Base-by-base conservation (phyloP, 2,329 filamentous ascomycete genomes). In the Cercospora janseana region DNA sequence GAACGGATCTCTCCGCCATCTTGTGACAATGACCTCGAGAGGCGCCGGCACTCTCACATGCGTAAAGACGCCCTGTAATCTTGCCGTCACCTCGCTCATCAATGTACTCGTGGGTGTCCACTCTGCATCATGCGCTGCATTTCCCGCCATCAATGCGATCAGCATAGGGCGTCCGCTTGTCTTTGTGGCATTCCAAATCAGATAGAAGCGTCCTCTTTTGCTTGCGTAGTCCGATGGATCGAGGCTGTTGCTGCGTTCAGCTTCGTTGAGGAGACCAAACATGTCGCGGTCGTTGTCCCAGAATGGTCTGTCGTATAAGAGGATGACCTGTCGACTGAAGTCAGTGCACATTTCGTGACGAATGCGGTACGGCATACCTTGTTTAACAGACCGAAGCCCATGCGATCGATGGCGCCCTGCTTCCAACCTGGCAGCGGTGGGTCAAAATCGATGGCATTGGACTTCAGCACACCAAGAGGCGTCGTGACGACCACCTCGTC, bases 121-220 rank as follows among this genome's bases (percentile, higher is more conserved):
- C 69, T 98, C 94, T 0, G 89, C 89, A 56, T 95, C 87, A 60
- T 90, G 88, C 12, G 91, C 93, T 15, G 94, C 88, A 60, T 96
- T 88, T 16, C 93, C 93, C 42, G 92, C 92, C 92, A 98, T 96
- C 21, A 98, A 78, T 6, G 89, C 93, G 54, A 97, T 83, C 18
- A 96, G 77, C 44, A 90, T 89, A 27, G 73, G 93, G 27, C 95
- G 75, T 1, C 94, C 94, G 37, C 87, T 90, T 3, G 88, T 95
- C 60, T 89, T 88, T 53, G 90, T 86, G 47, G 90, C 89, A 63
- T 98, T 97, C 81, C 95, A 97, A 81, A 95, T 97, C 61, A 98
- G 82, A 64, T 97, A 98, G 71, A 95, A 95, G 18, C 91, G 85
- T n/a, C 92, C 92, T 46, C 92, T 82, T 54, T 83, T 84, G 3